Evolutionary conservation across 495 filamentous ascomycete genomes (phyloP).

Genomic region (Penicillium bialowiezense): DNA sequence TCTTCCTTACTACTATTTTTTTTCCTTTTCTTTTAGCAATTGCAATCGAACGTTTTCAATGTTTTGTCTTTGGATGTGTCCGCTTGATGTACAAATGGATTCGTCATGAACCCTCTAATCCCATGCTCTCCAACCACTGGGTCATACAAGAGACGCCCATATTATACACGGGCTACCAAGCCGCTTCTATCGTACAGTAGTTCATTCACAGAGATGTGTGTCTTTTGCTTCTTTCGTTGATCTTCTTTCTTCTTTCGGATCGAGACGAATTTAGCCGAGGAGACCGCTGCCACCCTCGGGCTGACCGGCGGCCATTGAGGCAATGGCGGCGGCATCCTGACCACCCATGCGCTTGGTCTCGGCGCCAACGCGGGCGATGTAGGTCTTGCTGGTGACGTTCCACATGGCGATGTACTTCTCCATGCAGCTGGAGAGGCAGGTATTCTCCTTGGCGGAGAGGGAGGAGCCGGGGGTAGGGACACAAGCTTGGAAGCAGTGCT

Average conservation of each 20-base stretch:
- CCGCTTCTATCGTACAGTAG: conserved; percentile 28
- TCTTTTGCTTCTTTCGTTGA: conserved; percentile 6
- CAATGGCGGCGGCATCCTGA: conserved; percentile 26
- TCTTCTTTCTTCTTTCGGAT: background rate
- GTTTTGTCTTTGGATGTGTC: conserved; percentile 13
- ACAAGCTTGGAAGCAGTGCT: conserved; percentile 94
- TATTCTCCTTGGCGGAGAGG: conserved; percentile 67
- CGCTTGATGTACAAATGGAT: conserved; percentile 24
- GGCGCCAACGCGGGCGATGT: conserved; percentile 68
- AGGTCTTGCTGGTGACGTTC: conserved; percentile 78
- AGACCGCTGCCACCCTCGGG: conserved; percentile 13
- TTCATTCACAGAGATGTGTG: conserved; percentile 5
- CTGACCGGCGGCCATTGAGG: conserved; percentile 23
- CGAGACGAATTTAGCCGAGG: conserved; percentile 6
- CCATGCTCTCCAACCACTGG: conserved; percentile 7
- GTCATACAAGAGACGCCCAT: conserved; percentile 19
- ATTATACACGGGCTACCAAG: conserved; percentile 28
- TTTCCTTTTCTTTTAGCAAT: conserved; percentile 19
- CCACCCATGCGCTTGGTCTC: conserved; percentile 46
- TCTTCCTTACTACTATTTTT: background rate
- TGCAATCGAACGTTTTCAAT: conserved; percentile 25
- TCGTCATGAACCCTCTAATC: conserved; percentile 21
- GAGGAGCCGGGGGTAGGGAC: conserved; percentile 78
- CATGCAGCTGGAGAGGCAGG: conserved; percentile 85
- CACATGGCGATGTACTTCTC: conserved; percentile 96